These are phyloP conservation scores for Pleurotus tuoliensis DNA, from an alignment of 768 basidiomycete species.

Conservation along the genomic window DNA sequence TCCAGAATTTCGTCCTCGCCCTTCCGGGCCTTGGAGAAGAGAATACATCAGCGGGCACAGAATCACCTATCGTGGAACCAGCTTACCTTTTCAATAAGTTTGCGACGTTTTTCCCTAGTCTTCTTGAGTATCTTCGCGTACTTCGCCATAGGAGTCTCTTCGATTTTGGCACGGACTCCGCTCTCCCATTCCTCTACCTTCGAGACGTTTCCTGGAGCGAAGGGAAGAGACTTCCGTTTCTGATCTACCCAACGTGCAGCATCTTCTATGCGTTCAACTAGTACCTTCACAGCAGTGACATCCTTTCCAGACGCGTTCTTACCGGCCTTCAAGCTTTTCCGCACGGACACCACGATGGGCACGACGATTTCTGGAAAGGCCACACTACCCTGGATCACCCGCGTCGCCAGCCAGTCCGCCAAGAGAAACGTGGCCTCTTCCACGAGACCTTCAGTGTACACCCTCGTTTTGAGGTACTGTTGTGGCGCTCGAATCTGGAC, in stretches of 20 bases:
- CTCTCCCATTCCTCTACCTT: constrained; percentile 77
- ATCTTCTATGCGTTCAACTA: constrained; percentile 87
- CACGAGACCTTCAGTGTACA: constrained; percentile 76
- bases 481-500: constrained; percentile 83
- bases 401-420: constrained; percentile 75
- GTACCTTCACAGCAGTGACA: constrained; percentile 57
- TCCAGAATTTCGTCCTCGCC: constrained; percentile 72
- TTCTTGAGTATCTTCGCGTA: constrained; percentile 82
- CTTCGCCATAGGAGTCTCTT: constrained; percentile 74
- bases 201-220: constrained; percentile 67
- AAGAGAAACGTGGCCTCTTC: constrained; percentile 81
- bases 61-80: too few species aligned
- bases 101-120: constrained; percentile 67
- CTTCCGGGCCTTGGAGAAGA: constrained; percentile 51
- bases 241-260: constrained; percentile 76
- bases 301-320: constrained; percentile 53
- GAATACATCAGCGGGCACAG: constrained; percentile 12
- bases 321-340: constrained; percentile 66
- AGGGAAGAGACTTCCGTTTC: constrained; percentile 62
- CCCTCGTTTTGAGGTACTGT: constrained; percentile 83
- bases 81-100: constrained; percentile 70
- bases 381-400: constrained; percentile 74
- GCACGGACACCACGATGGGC: constrained; percentile 69
- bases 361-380: constrained; percentile 92
- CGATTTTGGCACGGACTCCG: constrained; percentile 48